Evolutionary conservation across 2,329 filamentous ascomycete species (phyloP).

Genomic region (Davidsoniella neocaledoniae): DNA sequence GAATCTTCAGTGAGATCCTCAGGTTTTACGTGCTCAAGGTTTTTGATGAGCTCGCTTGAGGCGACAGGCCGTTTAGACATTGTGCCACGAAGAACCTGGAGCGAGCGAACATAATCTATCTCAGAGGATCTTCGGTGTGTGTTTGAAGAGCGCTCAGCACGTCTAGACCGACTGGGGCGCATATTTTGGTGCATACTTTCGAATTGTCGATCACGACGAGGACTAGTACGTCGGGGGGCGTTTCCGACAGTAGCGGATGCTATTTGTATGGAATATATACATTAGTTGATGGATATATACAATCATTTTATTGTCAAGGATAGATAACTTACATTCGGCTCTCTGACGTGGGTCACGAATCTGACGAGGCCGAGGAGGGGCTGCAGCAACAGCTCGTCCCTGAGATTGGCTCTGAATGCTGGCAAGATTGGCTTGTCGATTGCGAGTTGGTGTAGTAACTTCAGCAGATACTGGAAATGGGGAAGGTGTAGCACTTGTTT

Average conservation of each 20-base stretch:
- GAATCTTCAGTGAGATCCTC: constrained; percentile 24
- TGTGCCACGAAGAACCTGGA: constrained; percentile 29
- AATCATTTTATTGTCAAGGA: not conserved
- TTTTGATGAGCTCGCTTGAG: constrained; percentile 28
- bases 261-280: not conserved
- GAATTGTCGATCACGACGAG: constrained; percentile 7
- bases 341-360: not conserved
- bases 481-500: too few species aligned
- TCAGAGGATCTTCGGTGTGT: not conserved
- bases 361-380: too few species aligned
- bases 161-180: not conserved
- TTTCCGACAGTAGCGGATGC: not conserved
- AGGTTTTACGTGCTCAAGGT: constrained; percentile 30
- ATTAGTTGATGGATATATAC: not conserved
- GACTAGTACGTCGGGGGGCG: constrained; percentile 9
- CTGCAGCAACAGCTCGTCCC: too few species aligned
- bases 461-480: too few species aligned
- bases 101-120: constrained; percentile 6
- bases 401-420: too few species aligned
- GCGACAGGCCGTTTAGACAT: constrained; percentile 29
- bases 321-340: not conserved
- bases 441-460: too few species aligned
- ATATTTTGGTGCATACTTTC: not conserved
- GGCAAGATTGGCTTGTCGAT: too few species aligned
- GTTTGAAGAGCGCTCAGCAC: too few species aligned